Percentiles rank a stretch among this genome's conserved stretches.
phyloP scores from a whole-genome alignment of 2,329 filamentous ascomycete species.

The Allantophomopsis lycopodina region DNA sequence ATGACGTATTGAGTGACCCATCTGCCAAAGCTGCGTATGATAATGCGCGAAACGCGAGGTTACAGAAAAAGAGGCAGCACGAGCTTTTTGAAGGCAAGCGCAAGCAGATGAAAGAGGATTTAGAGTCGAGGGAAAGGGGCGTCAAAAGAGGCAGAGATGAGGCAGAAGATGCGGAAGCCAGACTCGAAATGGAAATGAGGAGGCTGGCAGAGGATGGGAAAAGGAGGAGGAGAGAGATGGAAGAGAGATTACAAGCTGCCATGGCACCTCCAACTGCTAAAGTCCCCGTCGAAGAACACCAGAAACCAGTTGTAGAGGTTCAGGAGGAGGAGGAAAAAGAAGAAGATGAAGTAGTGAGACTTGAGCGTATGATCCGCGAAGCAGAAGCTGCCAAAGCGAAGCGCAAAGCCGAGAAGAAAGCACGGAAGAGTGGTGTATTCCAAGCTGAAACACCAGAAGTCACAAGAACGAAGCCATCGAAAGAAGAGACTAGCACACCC shows the following conservation, averaged over 20 bases:
- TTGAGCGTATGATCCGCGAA: conserved; percentile 28
- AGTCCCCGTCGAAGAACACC: conserved; percentile 1
- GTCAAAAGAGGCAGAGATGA: conserved; percentile 40
- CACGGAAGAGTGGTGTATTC: conserved; percentile 21
- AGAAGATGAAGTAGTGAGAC: conserved; percentile 26
- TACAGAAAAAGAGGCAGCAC: conserved; percentile 56
- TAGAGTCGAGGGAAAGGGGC: conserved; percentile 61
- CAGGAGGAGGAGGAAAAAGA: conserved; percentile 15
- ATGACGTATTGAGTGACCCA: conserved; percentile 65
- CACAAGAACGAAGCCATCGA: conserved; percentile 3
- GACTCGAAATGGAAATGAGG: conserved; percentile 34
- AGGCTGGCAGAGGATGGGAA: conserved; percentile 37
- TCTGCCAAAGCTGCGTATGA: conserved; percentile 68
- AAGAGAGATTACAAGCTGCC: conserved; percentile 21
- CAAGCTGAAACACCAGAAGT: conserved; percentile 11
- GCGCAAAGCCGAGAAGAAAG: conserved; percentile 22
- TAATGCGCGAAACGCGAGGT: conserved; percentile 54
- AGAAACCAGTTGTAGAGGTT: not conserved
- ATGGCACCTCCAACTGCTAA: conserved; percentile 4
- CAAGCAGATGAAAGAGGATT: conserved; percentile 69
- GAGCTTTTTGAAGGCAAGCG: conserved; percentile 61
- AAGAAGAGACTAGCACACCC: conserved; percentile 11
- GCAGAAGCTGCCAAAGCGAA: conserved; percentile 23
- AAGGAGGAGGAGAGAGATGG: conserved; percentile 32
- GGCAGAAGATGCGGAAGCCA: conserved; percentile 21